Conservation (phyloP, 2,329 filamentous ascomycete species). For the Monascus ruber region DNA sequence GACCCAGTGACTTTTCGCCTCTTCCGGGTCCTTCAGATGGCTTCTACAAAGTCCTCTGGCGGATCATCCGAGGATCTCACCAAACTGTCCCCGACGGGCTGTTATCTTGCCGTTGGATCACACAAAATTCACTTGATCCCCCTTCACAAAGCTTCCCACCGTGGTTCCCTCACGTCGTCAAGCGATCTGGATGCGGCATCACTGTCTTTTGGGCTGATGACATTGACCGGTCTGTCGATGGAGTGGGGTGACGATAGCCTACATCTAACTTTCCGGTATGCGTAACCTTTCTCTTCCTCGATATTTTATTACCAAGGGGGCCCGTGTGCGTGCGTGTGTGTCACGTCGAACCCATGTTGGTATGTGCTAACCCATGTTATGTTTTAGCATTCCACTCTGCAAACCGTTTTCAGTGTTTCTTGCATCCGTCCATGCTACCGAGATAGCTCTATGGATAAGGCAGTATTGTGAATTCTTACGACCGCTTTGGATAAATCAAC, state of each 20-base stretch:
- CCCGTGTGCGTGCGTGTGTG: no score
- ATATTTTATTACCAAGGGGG: neutral
- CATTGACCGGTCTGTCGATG: constrained; percentile 48
- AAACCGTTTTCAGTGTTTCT: constrained; percentile 46
- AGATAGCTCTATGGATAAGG: constrained; percentile 52
- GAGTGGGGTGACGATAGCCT: constrained; percentile 54
- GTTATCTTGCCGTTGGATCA: constrained; percentile 57
- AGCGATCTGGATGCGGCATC: constrained; percentile 39
- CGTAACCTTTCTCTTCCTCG: neutral
- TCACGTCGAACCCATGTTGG: neutral
- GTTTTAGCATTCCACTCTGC: constrained; percentile 42
- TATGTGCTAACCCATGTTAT: neutral
- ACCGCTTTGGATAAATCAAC: constrained; percentile 53
- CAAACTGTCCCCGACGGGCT: constrained; percentile 53
- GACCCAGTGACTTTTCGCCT: constrained; percentile 56
- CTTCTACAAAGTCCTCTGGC: constrained; percentile 43
- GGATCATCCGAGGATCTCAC: constrained; percentile 55
- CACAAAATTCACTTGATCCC: constrained; percentile 60
- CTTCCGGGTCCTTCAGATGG: constrained; percentile 56
- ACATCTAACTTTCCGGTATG: constrained; percentile 51
- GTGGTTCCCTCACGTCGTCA: constrained; percentile 44
- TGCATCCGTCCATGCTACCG: constrained; percentile 52
- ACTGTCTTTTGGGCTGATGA: constrained; percentile 50
- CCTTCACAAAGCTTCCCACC: constrained; percentile 46
- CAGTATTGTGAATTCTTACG: constrained; percentile 52